Base-by-base conservation (phyloP, 305 asterid species). In the Solanum hybrid region DNA sequence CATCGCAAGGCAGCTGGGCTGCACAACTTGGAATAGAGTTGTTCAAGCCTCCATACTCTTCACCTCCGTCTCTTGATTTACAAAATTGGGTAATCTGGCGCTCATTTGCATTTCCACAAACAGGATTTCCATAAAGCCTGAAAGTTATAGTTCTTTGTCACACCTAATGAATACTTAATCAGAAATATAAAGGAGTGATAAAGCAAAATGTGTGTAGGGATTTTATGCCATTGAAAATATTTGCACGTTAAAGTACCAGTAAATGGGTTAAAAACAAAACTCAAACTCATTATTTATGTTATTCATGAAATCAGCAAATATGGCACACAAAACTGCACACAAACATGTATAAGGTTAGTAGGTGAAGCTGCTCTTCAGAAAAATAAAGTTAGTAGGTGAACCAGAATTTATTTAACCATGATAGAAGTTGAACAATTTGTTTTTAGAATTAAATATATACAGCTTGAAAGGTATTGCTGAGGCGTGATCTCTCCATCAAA, bases 51-150 rank as follows among this genome's bases (percentile, higher is more conserved):
- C 92, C 18, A 90, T 77, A 64, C 88, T 78, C 90, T 87, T 87
- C 88, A 81, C 89, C 92, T 86, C 89, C 94, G 2, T 92, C 89
- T 16, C 87, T 95, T 40, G 98, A 90, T 92, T 92, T 95, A 91
- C 99, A 98, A 87, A 92, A 93, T 89, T n/a, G 91, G 24, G 2
- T 29, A 64, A 91, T 89, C 77, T 86, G 88, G 24, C 22, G 88
- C 46, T 86, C 77, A 90, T 89, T 95, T 92, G 89, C 88, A 86
- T 84, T 91, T 46, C 89, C 85, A 90, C 99, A 97, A 28, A 92
- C 69, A 13, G 99, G 99, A 91, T 98, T 98, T 90, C 98, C 99
- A 90, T 90, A 91, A 92, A 98, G 97, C 93, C 99, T 97, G 88
- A 34, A 57, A 33, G 77, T 61, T 22, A 12, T 11, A 37, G 42